Base-by-base conservation (phyloP, 768 basidiomycete genomes). In the Galerina marginata region DNA sequence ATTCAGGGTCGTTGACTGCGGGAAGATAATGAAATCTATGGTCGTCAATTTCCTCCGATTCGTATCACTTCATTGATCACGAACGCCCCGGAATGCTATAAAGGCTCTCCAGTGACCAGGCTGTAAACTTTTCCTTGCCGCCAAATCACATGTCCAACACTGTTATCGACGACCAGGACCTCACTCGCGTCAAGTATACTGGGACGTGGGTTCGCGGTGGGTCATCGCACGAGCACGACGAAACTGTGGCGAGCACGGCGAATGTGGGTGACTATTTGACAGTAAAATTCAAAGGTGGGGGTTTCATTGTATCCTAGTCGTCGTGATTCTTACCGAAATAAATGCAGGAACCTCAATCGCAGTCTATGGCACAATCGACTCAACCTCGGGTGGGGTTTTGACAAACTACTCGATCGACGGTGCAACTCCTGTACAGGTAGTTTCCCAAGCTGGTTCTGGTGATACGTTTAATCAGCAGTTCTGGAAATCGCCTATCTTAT, bases 121-220 rank as follows among this genome's bases (percentile, higher is more conserved):
- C 5, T 7, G 29, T 7, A 33, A 33, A 4, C 29, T 33, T 33
- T 33, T 33, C 29, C 29, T 33, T 33, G 29, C 29, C 29, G 29
- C 29, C 29, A 33, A 25, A 55, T 12, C 44, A 25, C 43, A 71
- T 71, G 69, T 57, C 64, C 12, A 42, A 60, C 25, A 70, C 60
- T 14, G 65, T 65, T 39, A 74, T 79, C 52, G 77, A 79, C 64
- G 77, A 79, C 65, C 70, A 64, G 48, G 75, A 77, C 51, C 48
- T 61, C 16, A 54, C 70, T n/a, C 68, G 64, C 23, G 73, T 79
- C 7, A 58, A 48, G 7, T 74, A 74, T 53, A 73, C 64, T 36
- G 78, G 77, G 2, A 68, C 54, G 7, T 79, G 78, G 78, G 40
- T 58, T 7, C 40, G n/a, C 10, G 75, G 77, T 2, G 78, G 77